Evolutionary conservation across 1,284 basidiomycete species (phyloP).

Genomic region (Cryptococcus depauperatus): DNA sequence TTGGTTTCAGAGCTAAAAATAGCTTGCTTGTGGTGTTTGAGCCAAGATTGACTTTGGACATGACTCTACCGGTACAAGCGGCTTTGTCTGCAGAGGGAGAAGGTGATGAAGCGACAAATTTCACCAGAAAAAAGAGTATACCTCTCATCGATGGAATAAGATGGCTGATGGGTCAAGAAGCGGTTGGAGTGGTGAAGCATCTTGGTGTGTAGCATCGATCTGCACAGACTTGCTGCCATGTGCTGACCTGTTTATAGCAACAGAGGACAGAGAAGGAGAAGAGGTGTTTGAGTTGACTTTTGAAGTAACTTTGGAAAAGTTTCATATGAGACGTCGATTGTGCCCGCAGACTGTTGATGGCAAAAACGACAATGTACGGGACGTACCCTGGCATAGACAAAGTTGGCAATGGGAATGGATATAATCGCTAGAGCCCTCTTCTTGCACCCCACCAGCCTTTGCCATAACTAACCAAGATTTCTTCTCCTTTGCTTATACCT

Average conservation of each 20-base stretch:
- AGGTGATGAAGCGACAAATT: conserved; percentile 7
- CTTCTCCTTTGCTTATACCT: conserved; percentile 67
- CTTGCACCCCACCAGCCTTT: conserved; percentile 72
- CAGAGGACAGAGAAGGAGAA: too few species aligned
- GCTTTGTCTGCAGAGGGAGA: conserved; percentile 8
- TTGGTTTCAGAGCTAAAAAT: too few species aligned
- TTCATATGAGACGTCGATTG: conserved; percentile 1
- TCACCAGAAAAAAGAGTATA: conserved; percentile 19
- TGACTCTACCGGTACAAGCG: conserved; percentile 26
- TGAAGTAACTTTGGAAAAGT: conserved; percentile 3
- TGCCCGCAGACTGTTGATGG: conserved; percentile 10
- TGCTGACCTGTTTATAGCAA: neutral
- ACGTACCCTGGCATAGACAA: too few species aligned
- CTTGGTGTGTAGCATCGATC: conserved; percentile 5
- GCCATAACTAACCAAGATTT: conserved; percentile 84
- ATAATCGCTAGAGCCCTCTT: conserved; percentile 5
- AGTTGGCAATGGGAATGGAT: conserved; percentile 25
- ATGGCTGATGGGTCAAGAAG: conserved; percentile 21
- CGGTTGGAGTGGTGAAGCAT: conserved; percentile 14
- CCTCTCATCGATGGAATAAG: conserved; percentile 20
- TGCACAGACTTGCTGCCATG: neutral
- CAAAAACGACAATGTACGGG: conserved; percentile 1
- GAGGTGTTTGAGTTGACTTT: neutral
- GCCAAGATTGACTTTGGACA: conserved; percentile 16
- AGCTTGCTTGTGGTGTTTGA: conserved; percentile 34